Conservation (phyloP, 257 asterid genomes). For the Jacaranda mimosifolia region DNA sequence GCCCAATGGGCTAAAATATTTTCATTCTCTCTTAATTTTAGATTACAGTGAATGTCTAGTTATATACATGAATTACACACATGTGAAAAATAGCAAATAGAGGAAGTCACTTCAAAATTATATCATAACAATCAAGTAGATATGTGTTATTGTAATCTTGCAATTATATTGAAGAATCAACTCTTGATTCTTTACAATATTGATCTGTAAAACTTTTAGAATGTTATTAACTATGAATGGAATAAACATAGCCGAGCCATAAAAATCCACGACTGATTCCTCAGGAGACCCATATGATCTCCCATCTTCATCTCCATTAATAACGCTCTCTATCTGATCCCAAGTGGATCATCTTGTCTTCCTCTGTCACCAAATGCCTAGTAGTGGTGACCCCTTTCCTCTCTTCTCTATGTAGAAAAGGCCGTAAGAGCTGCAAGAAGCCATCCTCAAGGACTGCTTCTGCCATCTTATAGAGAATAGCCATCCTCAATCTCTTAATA, state of each 20-base stretch:
- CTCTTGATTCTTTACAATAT: background rate
- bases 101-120: too few species aligned
- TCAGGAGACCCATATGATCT: background rate
- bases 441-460: background rate
- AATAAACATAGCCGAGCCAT: too few species aligned
- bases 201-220: background rate
- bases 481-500: background rate
- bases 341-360: background rate
- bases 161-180: too few species aligned
- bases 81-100: too few species aligned
- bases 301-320: background rate
- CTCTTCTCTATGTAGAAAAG: background rate
- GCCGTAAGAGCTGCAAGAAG: background rate
- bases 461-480: background rate
- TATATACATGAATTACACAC: too few species aligned
- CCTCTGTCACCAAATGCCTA: background rate
- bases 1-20: too few species aligned
- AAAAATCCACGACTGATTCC: background rate
- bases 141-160: too few species aligned
- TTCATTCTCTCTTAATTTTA: too few species aligned
- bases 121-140: too few species aligned
- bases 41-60: too few species aligned
- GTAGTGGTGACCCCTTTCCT: background rate
- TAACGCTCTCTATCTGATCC: background rate
- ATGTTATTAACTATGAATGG: background rate